Conservation (phyloP, 257 asterid species). For the Solanum raphanifolium region DNA sequence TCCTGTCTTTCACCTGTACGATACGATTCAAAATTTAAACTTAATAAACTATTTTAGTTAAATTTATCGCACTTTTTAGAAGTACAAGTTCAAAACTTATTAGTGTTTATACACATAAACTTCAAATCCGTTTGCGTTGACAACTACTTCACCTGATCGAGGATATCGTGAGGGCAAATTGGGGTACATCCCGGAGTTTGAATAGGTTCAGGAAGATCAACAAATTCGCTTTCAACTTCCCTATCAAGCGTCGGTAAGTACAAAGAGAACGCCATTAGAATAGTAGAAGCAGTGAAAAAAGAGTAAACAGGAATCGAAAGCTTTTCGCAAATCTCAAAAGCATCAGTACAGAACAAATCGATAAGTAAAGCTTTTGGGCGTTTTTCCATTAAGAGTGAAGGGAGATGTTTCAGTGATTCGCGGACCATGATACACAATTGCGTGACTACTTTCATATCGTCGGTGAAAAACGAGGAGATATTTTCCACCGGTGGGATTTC, state of each 20-base stretch:
- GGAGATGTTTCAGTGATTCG: slow-evolving; percentile 18
- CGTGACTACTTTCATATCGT: slow-evolving; percentile 14
- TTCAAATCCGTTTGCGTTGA: background rate
- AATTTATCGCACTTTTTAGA: background rate
- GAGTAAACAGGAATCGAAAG: slow-evolving; percentile 22
- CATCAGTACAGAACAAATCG: slow-evolving; percentile 29
- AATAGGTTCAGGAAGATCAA: slow-evolving; percentile 18
- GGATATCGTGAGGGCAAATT: slow-evolving; percentile 9
- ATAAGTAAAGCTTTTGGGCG: slow-evolving; percentile 14
- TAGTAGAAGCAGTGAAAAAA: slow-evolving; percentile 26
- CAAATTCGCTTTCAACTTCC: slow-evolving; percentile 23
- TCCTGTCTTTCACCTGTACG: slow-evolving; percentile 12
- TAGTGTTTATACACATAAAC: background rate
- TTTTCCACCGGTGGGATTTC: slow-evolving; percentile 28
- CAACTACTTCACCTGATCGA: slow-evolving; percentile 8
- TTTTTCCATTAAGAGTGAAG: background rate
- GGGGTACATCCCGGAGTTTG: slow-evolving; percentile 25
- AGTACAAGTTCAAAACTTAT: no score
- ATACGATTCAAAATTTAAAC: background rate
- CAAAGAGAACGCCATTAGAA: slow-evolving; percentile 12
- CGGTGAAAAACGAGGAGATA: slow-evolving; percentile 4
- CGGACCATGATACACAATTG: slow-evolving; percentile 3
- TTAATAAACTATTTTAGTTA: background rate
- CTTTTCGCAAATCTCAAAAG: slow-evolving; percentile 21
- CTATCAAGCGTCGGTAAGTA: slow-evolving; percentile 29